Evolutionary conservation across 2,329 filamentous ascomycete species (phyloP), one percentile per base, ranked within the genome.

Genomic region (Neonectria magnoliae): DNA sequence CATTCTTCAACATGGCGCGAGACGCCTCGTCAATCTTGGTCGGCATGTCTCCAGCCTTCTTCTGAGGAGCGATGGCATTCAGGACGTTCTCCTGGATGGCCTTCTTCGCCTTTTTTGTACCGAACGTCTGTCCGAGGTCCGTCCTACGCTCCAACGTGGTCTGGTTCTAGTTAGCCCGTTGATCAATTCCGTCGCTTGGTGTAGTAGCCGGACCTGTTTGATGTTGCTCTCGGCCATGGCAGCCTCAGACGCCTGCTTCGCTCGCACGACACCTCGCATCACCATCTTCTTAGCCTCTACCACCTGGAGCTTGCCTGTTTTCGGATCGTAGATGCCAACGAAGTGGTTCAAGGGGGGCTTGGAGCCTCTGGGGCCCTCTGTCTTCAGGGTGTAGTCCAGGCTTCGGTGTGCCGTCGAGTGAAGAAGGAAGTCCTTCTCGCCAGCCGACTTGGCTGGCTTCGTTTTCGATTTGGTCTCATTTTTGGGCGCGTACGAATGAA

Each of bases 91-190:
- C 87, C 29, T 85, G 84, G 70, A 96, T 88, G 1, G 88, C 91
- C 81, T 94, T 95, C 83, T 90, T 91, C 22, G 93, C 91, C 80
- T 94, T 95, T 82, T 93, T 94, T 27, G 92, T 95, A 77, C 93
- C 93, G 74, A 97, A 97, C 33, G 91, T 89, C 72, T 92, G 86
- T 44, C 91, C 92, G 13, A 97, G 88, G 2, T 90, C 87, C 71
- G 89, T 90, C 71, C 87, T 88, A 75, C 87, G 86, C 29, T 90
- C 87, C 72, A 85, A 81, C 73, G 85, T 86, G 48, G 82, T 86
- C 88, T 90, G 71, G 18, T 63, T 41, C 41, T 52, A 22, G 66
- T 80, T 77, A 69, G 76, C 42, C 57, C 20, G 45, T 61, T 73
- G 76, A 27, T 56, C 20, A 27, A 2, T 13, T n/a, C 18, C 13